Conservation (phyloP, 2,329 filamentous ascomycete genomes). For the Penicillium crustosum region DNA sequence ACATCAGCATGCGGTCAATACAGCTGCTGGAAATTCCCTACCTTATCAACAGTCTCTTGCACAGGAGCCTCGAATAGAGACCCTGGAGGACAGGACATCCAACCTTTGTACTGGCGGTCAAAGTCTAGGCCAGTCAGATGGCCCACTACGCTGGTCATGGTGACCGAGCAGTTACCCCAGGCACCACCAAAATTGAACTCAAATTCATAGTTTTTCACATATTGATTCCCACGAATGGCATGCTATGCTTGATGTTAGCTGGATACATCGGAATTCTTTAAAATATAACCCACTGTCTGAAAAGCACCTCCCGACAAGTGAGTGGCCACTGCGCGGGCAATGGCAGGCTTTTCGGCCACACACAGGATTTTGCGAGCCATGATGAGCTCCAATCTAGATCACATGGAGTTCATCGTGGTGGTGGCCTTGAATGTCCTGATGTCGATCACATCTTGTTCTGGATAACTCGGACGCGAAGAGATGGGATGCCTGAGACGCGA, state of each 20-base stretch:
- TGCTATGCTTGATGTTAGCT: conserved; percentile 52
- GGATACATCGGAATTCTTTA: neutral
- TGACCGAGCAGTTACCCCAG: conserved; percentile 81
- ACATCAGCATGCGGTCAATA: conserved; percentile 15
- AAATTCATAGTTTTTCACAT: conserved; percentile 93
- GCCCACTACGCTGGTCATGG: conserved; percentile 90
- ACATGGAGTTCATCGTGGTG: conserved; percentile 10
- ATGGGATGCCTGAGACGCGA: conserved; percentile 12
- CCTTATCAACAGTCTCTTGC: conserved; percentile 64
- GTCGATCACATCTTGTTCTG: conserved; percentile 18
- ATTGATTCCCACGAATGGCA: conserved; percentile 66
- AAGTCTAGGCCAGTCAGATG: conserved; percentile 86
- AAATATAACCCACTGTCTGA: conserved; percentile 60
- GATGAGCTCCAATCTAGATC: conserved; percentile 10
- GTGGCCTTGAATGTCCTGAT: conserved; percentile 3
- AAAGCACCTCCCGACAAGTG: conserved; percentile 79
- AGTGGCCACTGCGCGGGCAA: conserved; percentile 87
- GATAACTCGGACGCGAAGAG: conserved; percentile 15
- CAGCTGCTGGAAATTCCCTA: conserved; percentile 36
- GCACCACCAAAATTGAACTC: conserved; percentile 77
- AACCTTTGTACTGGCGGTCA: conserved; percentile 68
- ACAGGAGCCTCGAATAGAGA: conserved; percentile 80
- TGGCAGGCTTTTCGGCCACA: conserved; percentile 87
- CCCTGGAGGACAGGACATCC: conserved; percentile 76
- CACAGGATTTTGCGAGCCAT: conserved; percentile 63